Base-by-base conservation (phyloP, 225 moss, liverwort and hornwort species). In the Ulota crispa region DNA sequence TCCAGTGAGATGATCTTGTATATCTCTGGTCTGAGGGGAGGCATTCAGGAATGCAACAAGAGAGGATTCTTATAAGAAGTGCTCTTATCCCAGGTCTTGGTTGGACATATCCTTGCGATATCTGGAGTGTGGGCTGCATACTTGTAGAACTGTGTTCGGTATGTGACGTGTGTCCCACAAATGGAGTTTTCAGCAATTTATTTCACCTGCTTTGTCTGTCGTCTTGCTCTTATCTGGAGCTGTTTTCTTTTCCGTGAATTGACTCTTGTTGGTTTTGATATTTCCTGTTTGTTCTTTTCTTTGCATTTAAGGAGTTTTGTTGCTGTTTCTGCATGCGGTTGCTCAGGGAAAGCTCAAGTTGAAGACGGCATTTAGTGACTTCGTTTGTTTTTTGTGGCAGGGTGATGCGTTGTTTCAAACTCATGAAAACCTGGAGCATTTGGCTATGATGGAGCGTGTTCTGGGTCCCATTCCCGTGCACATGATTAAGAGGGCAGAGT, bases 101-200 rank as follows among this genome's bases (percentile, higher is more conserved):
- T 81, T 98, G 95, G 97, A 95, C 93, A 72, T 98, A 91, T 84
- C 95, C 95, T 88, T 98, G 97, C 86, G 95, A 98, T 87, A 85
- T 95, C 72, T 98, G 97, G 97, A 95, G 97, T 85, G 94, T 98
- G 77, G 97, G 97, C 81, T 98, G 97, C 90, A 98, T 95, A 86
- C 89, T 98, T 81, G 94, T 95, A 83, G 97, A 98, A 86, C 88
- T 98, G 78, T 98, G 97, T 87, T 92, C 97, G 94, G 95, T 95
- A 92, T 84, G 97, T 91, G 70, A 82, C 80, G 64, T 74, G 71
- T 83, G 80, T 80, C 63, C 75, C 75, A 79, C 85, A 85, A 79
- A 71, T 75, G 83, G 88, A 77, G 83, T 74, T 77, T 79, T 75
- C 82, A 82, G 77, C 85, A 85, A 80, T 72, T 72, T 76, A 80